phyloP scores from a whole-genome alignment of 2,329 filamentous ascomycete genomes.

The Trichophyton schoenleinii region DNA sequence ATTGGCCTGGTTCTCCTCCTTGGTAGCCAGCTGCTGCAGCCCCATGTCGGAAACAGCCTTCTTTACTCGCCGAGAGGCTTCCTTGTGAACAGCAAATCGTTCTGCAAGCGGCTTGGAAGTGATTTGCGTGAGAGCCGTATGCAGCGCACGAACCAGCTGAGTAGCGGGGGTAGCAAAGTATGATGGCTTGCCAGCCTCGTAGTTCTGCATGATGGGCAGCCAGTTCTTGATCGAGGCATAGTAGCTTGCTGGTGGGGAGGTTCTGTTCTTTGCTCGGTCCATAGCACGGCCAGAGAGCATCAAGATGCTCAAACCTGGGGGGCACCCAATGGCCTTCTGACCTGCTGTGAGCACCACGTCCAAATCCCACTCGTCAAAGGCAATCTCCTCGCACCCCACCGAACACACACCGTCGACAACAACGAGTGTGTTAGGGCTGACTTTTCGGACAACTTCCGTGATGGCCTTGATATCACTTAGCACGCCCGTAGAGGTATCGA shows the following conservation, averaged over 20 bases:
- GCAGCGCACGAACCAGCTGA: slow-evolving; percentile 81
- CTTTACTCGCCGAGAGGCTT: slow-evolving; percentile 75
- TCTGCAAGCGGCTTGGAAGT: slow-evolving; percentile 66
- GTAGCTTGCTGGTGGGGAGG: slow-evolving; percentile 73
- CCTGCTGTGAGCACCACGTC: slow-evolving; percentile 89
- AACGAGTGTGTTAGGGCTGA: slow-evolving; percentile 82
- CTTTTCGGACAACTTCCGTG: slow-evolving; percentile 66
- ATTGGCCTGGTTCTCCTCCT: slow-evolving; percentile 84
- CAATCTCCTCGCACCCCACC: slow-evolving; percentile 89
- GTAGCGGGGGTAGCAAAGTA: slow-evolving; percentile 97
- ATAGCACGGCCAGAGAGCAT: slow-evolving; percentile 88
- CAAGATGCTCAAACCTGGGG: slow-evolving; percentile 83
- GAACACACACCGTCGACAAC: slow-evolving; percentile 96
- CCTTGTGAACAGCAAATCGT: slow-evolving; percentile 69
- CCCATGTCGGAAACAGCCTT: slow-evolving; percentile 67
- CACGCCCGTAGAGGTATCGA: slow-evolving; percentile 94
- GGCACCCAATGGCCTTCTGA: slow-evolving; percentile 93
- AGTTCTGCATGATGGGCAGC: slow-evolving; percentile 97
- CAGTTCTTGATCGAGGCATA: slow-evolving; percentile 97
- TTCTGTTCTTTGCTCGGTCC: slow-evolving; percentile 63
- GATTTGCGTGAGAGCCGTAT: slow-evolving; percentile 80
- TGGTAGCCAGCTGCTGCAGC: slow-evolving; percentile 70
- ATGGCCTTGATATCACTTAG: slow-evolving; percentile 79
- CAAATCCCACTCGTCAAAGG: slow-evolving; percentile 87
- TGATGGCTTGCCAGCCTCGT: slow-evolving; percentile 91